phyloP scores from a whole-genome alignment of 2,329 filamentous ascomycete species.

The Mollisiaceae sp. region DNA sequence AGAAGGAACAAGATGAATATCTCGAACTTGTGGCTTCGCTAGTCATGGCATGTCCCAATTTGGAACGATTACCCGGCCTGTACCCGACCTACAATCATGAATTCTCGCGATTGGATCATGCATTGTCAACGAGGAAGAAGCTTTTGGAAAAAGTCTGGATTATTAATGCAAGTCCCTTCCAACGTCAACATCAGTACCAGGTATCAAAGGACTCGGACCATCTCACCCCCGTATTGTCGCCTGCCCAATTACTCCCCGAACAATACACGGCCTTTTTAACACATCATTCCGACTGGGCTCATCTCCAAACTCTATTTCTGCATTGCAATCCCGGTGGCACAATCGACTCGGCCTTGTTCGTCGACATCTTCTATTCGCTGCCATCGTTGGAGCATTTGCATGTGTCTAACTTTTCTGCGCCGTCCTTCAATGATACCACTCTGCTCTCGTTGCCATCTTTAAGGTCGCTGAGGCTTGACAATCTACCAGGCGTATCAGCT shows the following conservation, averaged over 20 bases:
- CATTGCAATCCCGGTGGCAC: constrained; percentile 63
- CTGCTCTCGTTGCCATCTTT: constrained; percentile 61
- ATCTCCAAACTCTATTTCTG: constrained; percentile 61
- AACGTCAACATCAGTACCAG: constrained; percentile 45
- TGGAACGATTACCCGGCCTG: constrained; percentile 62
- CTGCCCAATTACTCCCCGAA: constrained; percentile 48
- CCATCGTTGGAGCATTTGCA: constrained; percentile 63
- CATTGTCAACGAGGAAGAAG: constrained; percentile 60
- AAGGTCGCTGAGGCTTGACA: constrained; percentile 58
- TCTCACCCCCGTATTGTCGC: constrained; percentile 37
- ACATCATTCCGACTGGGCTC: constrained; percentile 59
- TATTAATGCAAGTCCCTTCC: constrained; percentile 43
- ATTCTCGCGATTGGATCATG: constrained; percentile 62
- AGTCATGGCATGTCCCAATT: constrained; percentile 68
- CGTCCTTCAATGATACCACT: constrained; percentile 61
- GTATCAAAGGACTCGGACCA: constrained; percentile 32
- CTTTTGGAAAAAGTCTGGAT: constrained; percentile 66
- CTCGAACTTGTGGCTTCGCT: constrained; percentile 63
- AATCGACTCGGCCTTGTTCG: constrained; percentile 57
- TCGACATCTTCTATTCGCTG: constrained; percentile 54
- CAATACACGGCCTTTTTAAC: constrained; percentile 53
- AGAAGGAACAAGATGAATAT: constrained; percentile 53
- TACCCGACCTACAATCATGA: constrained; percentile 59
- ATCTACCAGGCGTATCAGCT: constrained; percentile 61
- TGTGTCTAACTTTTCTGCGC: constrained; percentile 59